Conservation (phyloP, 495 filamentous ascomycete genomes). For the Neurospora intermedia region DNA sequence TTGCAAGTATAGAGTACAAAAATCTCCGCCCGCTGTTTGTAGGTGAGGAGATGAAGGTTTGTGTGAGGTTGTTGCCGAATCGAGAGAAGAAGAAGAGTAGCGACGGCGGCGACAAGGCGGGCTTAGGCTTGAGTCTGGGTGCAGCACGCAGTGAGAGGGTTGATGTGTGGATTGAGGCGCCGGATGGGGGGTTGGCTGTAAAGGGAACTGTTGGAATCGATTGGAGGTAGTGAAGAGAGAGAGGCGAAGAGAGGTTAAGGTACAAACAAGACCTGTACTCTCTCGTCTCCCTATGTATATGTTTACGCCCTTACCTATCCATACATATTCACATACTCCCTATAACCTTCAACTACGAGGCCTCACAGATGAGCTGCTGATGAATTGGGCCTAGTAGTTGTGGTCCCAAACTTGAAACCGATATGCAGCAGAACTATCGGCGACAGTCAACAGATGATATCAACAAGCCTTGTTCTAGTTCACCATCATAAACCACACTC, state of each 20-base stretch:
- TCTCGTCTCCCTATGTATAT: not conserved
- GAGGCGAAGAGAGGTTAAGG: not conserved
- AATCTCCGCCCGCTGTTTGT: constrained; percentile 78
- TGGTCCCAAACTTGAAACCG: not conserved
- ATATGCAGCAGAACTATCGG: not conserved
- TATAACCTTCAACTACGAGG: not conserved
- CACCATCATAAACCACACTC: not conserved
- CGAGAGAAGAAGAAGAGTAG: not conserved
- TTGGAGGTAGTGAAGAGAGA: not conserved
- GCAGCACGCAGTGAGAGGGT: constrained; percentile 20
- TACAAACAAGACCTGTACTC: not conserved
- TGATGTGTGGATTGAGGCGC: constrained; percentile 60
- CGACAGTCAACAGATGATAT: not conserved
- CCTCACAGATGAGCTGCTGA: not conserved
- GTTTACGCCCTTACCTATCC: not conserved
- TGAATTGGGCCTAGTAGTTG: not conserved
- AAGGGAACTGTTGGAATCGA: constrained; percentile 29
- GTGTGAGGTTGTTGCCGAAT: constrained; percentile 32
- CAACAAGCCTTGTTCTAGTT: not conserved
- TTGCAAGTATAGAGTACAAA: constrained; percentile 57
- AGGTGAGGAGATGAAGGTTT: constrained; percentile 52
- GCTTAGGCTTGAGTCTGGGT: not conserved
- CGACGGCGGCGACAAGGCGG: constrained; percentile 2
- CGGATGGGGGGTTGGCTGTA: constrained; percentile 50
- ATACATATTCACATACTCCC: not conserved